Evolutionary conservation across 768 basidiomycete species (phyloP).

Genomic region (Boletus rubroflammeus): DNA sequence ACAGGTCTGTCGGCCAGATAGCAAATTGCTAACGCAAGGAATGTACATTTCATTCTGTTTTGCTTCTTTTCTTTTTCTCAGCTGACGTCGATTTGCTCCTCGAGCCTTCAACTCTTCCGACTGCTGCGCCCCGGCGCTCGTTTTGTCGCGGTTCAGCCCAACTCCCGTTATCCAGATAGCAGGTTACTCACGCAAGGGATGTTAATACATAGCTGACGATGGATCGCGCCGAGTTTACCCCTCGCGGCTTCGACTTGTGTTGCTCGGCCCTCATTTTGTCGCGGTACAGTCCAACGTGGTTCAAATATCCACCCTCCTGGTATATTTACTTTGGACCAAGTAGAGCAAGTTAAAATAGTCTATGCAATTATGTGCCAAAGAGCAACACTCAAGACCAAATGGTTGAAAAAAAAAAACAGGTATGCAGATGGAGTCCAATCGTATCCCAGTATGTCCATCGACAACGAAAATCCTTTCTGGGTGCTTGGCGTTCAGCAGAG

Average conservation of each 20-base stretch:
- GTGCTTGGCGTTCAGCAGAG: conserved; percentile 9
- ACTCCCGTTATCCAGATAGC: neutral
- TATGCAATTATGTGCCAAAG: neutral
- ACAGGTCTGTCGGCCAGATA: neutral
- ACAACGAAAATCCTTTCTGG: neutral
- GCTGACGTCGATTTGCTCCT: neutral
- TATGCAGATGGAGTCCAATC: neutral
- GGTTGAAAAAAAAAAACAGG: neutral
- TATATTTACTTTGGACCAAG: neutral
- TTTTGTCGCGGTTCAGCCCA: neutral
- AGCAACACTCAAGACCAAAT: neutral
- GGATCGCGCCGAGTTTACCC: too few species aligned
- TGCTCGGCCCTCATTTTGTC: too few species aligned
- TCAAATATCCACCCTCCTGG: neutral
- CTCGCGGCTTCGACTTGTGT: too few species aligned
- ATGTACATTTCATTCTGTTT: neutral
- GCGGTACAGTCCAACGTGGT: too few species aligned
- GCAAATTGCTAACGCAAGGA: neutral
- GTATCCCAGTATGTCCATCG: neutral
- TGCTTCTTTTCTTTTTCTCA: neutral
- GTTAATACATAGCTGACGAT: too few species aligned
- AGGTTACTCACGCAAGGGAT: too few species aligned
- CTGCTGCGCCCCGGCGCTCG: neutral
- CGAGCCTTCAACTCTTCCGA: neutral
- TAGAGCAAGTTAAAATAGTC: neutral